phyloP scores from a whole-genome alignment of 208 protist species.

The Porcisia deanei region DNA sequence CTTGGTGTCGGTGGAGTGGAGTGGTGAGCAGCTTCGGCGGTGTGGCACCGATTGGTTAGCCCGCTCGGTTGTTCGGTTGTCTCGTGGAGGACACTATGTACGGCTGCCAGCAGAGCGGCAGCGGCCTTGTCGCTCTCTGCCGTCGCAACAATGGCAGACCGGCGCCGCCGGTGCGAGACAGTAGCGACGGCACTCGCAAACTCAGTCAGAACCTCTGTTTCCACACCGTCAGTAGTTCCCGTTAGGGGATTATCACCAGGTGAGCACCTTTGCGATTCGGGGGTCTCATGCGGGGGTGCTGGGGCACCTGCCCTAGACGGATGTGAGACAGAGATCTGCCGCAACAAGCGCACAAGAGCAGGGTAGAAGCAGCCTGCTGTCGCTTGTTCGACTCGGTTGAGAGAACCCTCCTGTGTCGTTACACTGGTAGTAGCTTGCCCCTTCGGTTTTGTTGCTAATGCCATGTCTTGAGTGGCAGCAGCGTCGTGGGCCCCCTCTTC shows the following conservation, averaged over 20 bases:
- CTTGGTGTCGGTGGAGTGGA: not conserved
- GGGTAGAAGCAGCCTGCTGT: constrained; percentile 31
- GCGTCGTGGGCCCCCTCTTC: not conserved
- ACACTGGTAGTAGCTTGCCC: not conserved
- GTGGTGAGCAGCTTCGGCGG: not conserved
- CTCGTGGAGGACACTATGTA: not conserved
- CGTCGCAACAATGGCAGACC: not conserved
- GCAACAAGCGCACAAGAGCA: constrained; percentile 1
- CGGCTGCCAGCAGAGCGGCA: not conserved
- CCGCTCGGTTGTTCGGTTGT: not conserved
- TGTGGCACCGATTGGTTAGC: not conserved
- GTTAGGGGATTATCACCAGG: not conserved
- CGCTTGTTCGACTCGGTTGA: constrained; percentile 9
- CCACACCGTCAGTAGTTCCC: not conserved
- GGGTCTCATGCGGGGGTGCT: not conserved
- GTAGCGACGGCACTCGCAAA: not conserved
- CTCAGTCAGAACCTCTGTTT: constrained; percentile 7
- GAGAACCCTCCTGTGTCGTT: not conserved
- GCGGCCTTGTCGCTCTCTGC: constrained; percentile 3
- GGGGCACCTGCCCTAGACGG: not conserved
- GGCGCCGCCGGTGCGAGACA: not conserved
- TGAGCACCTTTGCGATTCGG: not conserved
- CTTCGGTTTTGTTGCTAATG: not conserved
- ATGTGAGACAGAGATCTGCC: not conserved
- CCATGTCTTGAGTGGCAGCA: not conserved